A percentile compares a stretch with the other conserved stretches of the same genome.
These are phyloP conservation scores for Aspergillus ostianus DNA, from an alignment of 495 filamentous ascomycete genomes.

Conservation along the genomic window DNA sequence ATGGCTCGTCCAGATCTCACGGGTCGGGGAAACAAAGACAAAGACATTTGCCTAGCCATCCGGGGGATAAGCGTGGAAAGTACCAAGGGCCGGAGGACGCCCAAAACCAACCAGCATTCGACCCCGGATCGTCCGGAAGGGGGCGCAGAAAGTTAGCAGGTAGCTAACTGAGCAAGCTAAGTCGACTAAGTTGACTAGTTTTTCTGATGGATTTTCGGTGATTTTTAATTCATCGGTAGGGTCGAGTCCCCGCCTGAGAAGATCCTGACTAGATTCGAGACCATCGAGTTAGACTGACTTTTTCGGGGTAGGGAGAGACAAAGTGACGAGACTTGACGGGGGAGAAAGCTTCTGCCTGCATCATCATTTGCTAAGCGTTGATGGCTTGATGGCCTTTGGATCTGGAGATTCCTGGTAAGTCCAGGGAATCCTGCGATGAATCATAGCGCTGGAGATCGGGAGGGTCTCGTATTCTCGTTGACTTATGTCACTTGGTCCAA, in stretches of 20 bases:
- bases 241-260: neutral
- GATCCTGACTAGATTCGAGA: neutral
- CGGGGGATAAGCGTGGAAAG: too few species aligned
- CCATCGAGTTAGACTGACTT: neutral
- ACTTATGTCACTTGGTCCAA: too few species aligned
- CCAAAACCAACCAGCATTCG: neutral
- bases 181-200: neutral
- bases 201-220: neutral
- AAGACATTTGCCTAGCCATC: too few species aligned
- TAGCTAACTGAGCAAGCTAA: too few species aligned
- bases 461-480: neutral
- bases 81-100: neutral
- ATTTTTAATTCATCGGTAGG: neutral
- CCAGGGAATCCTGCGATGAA: too few species aligned
- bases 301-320: too few species aligned
- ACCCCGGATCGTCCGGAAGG: slow-evolving; percentile 26
- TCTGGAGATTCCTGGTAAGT: too few species aligned
- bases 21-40: too few species aligned
- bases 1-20: too few species aligned
- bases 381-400: too few species aligned
- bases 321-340: too few species aligned
- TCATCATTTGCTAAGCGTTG: neutral
- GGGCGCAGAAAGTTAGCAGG: neutral
- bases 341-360: neutral
- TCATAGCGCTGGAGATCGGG: neutral